Conservation (phyloP, 2,329 filamentous ascomycete genomes). For the Thielaviopsis populi region DNA sequence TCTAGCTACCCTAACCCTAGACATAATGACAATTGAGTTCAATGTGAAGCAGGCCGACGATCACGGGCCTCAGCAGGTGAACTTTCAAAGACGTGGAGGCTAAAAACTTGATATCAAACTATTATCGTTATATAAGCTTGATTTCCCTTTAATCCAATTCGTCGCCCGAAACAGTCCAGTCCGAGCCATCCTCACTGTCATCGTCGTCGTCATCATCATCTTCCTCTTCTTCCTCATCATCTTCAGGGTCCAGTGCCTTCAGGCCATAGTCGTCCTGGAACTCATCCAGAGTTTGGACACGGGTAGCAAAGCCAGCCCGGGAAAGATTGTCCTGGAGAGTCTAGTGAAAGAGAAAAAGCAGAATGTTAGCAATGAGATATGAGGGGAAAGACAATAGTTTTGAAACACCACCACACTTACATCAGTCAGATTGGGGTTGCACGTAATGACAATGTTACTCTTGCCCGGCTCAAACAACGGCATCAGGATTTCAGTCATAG, state of each 20-base stretch:
- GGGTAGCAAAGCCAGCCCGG: constrained; percentile 61
- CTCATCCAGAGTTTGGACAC: constrained; percentile 56
- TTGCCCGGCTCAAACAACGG: constrained; percentile 66
- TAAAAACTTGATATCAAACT: neutral
- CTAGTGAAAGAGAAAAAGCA: constrained; percentile 30
- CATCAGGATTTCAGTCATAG: constrained; percentile 59
- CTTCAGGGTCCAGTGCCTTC: constrained; percentile 44
- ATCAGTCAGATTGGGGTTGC: constrained; percentile 70
- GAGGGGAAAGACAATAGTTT: neutral
- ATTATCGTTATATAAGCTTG: neutral
- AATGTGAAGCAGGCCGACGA: no score
- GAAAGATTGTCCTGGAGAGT: constrained; percentile 60
- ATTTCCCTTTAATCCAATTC: constrained; percentile 1
- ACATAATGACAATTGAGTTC: neutral
- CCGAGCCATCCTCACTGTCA: constrained; percentile 25
- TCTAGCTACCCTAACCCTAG: neutral
- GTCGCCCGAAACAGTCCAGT: constrained; percentile 9
- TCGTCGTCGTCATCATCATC: constrained; percentile 40
- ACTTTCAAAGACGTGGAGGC: no score
- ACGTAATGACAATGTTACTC: constrained; percentile 78
- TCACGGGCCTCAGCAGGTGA: no score
- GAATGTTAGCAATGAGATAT: neutral
- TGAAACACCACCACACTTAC: constrained; percentile 34
- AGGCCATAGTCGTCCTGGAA: constrained; percentile 89
- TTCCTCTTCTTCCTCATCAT: constrained; percentile 46